Evolutionary conservation across 176 grass and related monocot genomes (phyloP), one percentile per base, ranked within the genome.

Genomic region (Luzula sylvatica): DNA sequence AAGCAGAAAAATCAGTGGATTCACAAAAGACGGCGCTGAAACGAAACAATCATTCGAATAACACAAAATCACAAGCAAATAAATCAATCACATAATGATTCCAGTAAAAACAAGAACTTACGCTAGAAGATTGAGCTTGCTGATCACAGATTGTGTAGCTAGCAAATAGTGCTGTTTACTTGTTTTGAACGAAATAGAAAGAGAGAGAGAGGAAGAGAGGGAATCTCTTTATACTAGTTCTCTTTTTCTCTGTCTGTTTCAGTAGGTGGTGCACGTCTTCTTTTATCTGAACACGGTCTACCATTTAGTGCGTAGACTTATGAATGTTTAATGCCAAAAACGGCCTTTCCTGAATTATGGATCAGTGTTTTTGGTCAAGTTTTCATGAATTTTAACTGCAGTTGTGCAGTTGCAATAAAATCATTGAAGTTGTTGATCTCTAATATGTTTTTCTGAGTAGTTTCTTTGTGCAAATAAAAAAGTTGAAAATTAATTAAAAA

Each of bases 211-310:
- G 21, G 41, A 29, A 64, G 59, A 35, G 59, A 49, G 42, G 59
- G 59, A 64, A 64, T 64, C 59, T 64, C 41, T 64, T 64, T 49
- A 64, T 64, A 49, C 25, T 64, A 51, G 18, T 46, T 20, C 58
- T 26, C 41, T 49, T 15, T 49, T 41, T 24, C 38, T 26, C 41
- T 49, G 24, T 49, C 59, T 5, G 8, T 48, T 16, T 12, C 5
- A 64, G 38, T 49, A 29, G 59, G 59, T 49, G 23, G 41, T 20
- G 42, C 18, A 48, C 8, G 24, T 18, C 11, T 11, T 32, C 15
- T 12, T 9, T 32, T 30, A 3, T 3, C 25, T 64, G 42, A 47
- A 48, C 59, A 0, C 0, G 42, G 40, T 49, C 8, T 32, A 14
- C 15, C 3, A 17, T n/a, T 47, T 48, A 63, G 1, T 7, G 45